Percentiles rank a stretch among this genome's conserved stretches.
phyloP scores from a whole-genome alignment of 768 basidiomycete species.

The Psilocybe subaeruginosa region DNA sequence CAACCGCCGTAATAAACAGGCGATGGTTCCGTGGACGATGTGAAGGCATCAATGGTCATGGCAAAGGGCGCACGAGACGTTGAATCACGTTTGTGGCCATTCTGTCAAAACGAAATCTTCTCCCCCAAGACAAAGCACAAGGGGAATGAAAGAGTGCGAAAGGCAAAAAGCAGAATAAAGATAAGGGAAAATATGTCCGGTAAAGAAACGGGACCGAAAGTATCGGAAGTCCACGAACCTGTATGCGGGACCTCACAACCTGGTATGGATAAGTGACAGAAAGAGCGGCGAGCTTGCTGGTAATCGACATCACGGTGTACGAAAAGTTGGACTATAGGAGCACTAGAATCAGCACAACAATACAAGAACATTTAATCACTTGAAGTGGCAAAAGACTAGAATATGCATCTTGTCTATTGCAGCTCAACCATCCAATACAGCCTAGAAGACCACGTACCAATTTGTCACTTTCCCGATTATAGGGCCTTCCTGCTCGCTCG shows the following conservation, averaged over 20 bases:
- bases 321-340: conserved; percentile 77
- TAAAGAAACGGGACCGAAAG: background rate
- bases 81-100: too few relatives aligned
- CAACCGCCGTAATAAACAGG: background rate
- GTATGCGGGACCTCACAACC: conserved; percentile 91
- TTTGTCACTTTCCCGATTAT: conserved; percentile 79
- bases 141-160: too few relatives aligned
- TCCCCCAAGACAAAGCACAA: too few relatives aligned
- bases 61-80: too few relatives aligned
- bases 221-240: conserved; percentile 50
- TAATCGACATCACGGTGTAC: conserved; percentile 91
- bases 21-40: too few relatives aligned
- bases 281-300: conserved; percentile 86
- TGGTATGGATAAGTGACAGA: conserved; percentile 94
- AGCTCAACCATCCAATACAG: background rate
- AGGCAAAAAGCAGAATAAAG: background rate
- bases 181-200: background rate
- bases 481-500: conserved; percentile 60
- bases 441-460: conserved; percentile 56
- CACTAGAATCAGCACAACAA: background rate
- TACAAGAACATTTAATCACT: background rate
- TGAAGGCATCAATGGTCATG: too few relatives aligned
- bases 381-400: background rate
- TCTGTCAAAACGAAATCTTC: too few relatives aligned
- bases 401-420: background rate